Evolutionary conservation across 1,284 basidiomycete genomes (phyloP).

Genomic region (Ganoderma sinense): DNA sequence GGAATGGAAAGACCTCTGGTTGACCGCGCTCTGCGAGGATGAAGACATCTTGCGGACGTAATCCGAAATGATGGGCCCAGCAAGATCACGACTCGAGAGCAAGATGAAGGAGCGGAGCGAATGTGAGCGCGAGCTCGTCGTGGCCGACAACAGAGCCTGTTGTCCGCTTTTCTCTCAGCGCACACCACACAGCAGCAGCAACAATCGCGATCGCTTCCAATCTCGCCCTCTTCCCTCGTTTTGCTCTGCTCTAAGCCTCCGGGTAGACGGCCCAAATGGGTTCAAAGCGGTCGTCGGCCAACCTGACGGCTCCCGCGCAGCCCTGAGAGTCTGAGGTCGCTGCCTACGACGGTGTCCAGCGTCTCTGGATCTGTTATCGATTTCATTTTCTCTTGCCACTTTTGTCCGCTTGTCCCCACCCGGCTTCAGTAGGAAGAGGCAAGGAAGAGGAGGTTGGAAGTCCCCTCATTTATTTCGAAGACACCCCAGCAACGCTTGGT

Average conservation of each 20-base stretch:
- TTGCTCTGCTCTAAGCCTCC: neutral
- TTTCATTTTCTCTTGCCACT: conserved; percentile 24
- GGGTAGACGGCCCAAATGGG: conserved; percentile 11
- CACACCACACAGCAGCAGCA: conserved; percentile 24
- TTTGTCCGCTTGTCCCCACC: conserved; percentile 3
- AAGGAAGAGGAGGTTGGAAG: neutral
- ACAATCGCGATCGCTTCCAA: conserved; percentile 23
- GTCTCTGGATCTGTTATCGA: conserved; percentile 26
- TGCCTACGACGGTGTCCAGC: conserved; percentile 7
- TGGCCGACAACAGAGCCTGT: conserved; percentile 18
- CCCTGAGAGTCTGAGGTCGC: neutral
- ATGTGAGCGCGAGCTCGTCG: conserved; percentile 23
- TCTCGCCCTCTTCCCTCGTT: conserved; percentile 2
- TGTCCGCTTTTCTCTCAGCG: neutral
- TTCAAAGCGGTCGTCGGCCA: conserved; percentile 19
- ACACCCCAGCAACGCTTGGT: neutral
- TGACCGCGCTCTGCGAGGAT: conserved; percentile 46
- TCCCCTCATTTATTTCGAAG: conserved; percentile 2
- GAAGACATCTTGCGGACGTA: conserved; percentile 31
- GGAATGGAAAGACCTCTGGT: conserved; percentile 43
- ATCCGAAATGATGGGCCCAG: conserved; percentile 12
- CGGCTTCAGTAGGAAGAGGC: neutral
- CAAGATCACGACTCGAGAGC: neutral
- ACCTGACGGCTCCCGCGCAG: conserved; percentile 10
- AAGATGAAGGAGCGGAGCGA: conserved; percentile 13